Evolutionary conservation across 805 yeast genomes (phyloP).

Genomic region (Clavispora vitiphila): DNA sequence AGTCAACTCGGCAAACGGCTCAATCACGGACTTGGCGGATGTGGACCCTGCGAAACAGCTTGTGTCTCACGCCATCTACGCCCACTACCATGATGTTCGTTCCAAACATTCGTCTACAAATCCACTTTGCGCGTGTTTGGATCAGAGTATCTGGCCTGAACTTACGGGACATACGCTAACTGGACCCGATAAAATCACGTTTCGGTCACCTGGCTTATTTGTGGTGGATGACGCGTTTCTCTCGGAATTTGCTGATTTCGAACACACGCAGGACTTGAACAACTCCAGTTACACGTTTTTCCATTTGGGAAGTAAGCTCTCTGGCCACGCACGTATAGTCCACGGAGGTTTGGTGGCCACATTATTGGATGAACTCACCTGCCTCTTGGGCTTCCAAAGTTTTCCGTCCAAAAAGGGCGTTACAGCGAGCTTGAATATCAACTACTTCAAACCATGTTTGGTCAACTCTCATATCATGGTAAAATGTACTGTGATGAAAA

Average conservation of each 20-base stretch:
- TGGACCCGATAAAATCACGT: constrained; percentile 32
- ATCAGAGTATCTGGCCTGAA: constrained; percentile 28
- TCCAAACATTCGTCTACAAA: constrained; percentile 9
- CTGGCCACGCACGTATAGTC: constrained; percentile 38
- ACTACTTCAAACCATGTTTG: constrained; percentile 33
- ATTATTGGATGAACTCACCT: constrained; percentile 38
- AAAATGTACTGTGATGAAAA: constrained; percentile 27
- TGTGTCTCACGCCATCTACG: constrained; percentile 9
- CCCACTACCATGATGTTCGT: constrained; percentile 9
- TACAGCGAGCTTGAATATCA: constrained; percentile 40
- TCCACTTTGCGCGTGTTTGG: constrained; percentile 12
- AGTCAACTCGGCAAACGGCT: background rate
- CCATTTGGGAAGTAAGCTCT: constrained; percentile 32
- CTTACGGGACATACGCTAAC: constrained; percentile 32
- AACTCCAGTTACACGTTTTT: constrained; percentile 35
- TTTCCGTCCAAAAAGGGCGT: constrained; percentile 36
- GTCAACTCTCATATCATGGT: constrained; percentile 29
- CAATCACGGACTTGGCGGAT: background rate
- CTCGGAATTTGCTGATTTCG: constrained; percentile 20
- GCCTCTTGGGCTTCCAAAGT: constrained; percentile 39
- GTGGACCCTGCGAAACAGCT: background rate
- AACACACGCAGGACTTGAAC: constrained; percentile 10
- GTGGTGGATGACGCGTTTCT: constrained; percentile 30
- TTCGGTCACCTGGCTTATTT: constrained; percentile 28
- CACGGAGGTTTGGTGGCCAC: constrained; percentile 43